phyloP scores from a whole-genome alignment of 1,284 basidiomycete genomes.

The Fomitopsis pinicola region DNA sequence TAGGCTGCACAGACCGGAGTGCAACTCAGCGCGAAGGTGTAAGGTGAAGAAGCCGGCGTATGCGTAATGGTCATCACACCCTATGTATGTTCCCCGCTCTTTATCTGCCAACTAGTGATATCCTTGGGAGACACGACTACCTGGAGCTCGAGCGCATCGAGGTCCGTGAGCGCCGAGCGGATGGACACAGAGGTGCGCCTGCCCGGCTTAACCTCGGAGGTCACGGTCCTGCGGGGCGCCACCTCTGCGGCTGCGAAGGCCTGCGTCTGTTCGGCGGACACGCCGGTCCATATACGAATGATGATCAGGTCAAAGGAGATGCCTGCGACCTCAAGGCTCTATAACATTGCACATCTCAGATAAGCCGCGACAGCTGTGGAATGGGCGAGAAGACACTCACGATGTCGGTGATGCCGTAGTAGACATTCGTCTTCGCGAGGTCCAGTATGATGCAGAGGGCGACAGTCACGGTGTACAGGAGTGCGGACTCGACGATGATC shows the following conservation, averaged over 20 bases:
- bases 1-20: too few relatives aligned
- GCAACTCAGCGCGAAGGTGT: too few relatives aligned
- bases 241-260: not conserved
- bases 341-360: not conserved
- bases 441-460: constrained; percentile 30
- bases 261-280: not conserved
- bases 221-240: not conserved
- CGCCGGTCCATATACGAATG: not conserved
- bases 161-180: too few relatives aligned
- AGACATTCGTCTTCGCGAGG: constrained; percentile 30
- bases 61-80: too few relatives aligned
- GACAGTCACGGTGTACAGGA: constrained; percentile 33
- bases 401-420: constrained; percentile 18
- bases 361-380: not conserved
- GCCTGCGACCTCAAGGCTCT: not conserved
- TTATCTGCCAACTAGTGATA: too few relatives aligned
- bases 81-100: too few relatives aligned
- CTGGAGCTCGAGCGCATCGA: too few relatives aligned
- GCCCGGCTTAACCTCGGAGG: too few relatives aligned
- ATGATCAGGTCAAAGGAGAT: not conserved
- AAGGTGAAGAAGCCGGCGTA: too few relatives aligned
- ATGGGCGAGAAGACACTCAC: not conserved
- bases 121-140: too few relatives aligned
- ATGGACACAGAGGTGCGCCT: too few relatives aligned
- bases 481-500: constrained; percentile 34